Base-by-base conservation (phyloP, 1,139 yeast genomes). In the Insectozyma bohioensis region DNA sequence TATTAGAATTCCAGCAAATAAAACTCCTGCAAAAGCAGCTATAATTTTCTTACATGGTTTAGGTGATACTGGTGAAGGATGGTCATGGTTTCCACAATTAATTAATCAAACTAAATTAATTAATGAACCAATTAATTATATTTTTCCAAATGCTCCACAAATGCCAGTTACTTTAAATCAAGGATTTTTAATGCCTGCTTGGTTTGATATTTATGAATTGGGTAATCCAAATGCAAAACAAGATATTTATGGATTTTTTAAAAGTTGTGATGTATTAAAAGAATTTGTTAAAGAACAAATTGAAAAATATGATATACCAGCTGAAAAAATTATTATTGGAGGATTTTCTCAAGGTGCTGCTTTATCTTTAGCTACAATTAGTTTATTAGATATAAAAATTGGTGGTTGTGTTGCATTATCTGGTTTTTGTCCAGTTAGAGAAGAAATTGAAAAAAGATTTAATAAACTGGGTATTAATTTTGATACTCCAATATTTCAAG, bases 331-430 rank as follows among this genome's bases (percentile, higher is more conserved):
- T 32, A 68, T 92, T 11, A 65, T 92, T 41, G 97, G 97, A 21
- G 98, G 98, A 1, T 92, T 92, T 53, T 82, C 95, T 6, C 98
- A 92, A 60, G 98, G 98, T 39, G 95, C 88, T 31, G 92, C 95
- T 1, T 46, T 90, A 9, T 63, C 95, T 1, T 62, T 85, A 38
- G 90, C 88, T 2, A 54, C 68, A 7, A 45, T 54, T n/a, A 43
- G 69, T 1, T 43, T 56, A 24, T 56, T 73, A 26, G 79, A 82
- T 16, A 54, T 63, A 35, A 83, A 81, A 48, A 63, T 90, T 15
- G 98, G 86, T 10, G 98, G 96, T 2, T 70, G 83, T 27, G 61
- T 85, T 12, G 79, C 83, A 0, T 63, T 90, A 31, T 84, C 95
- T 1, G 97, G 96, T 1, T 88, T 86, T 48, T 62, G 78, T 40